Evolutionary conservation across 2,329 filamentous ascomycete genomes (phyloP), one percentile per base, ranked within the genome.

Genomic region (Fusarium nodosum): DNA sequence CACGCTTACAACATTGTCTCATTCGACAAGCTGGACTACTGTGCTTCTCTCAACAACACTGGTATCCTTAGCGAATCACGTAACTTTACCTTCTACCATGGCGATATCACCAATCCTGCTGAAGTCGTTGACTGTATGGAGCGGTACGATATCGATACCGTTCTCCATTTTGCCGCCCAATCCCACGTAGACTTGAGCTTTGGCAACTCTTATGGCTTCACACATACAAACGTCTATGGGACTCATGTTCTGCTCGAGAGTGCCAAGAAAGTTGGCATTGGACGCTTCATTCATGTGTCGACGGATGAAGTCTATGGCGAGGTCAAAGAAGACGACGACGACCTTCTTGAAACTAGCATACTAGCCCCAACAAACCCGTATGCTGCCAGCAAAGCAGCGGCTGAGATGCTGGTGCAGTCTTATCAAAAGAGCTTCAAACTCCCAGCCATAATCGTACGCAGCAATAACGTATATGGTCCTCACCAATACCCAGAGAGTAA

Each of bases 221-320:
- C 91, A 0, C 89, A 90, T 72, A 94, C 90, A 60, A 96, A 95
- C 72, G 92, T 94, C 16, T 91, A 92, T 69, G 93, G 92, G 45
- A 95, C 93, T n/a, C 92, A 95, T 77, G 91, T 93, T 38, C 84
- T 95, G 61, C 82, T 95, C 11, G 93, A 96, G 79, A 90, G 90
- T 74, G 90, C 91, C 51, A 91, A 91, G 77, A 90, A 91, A 77
- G 86, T 91, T 51, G 86, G 86, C 34, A 85, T 95, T 76, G 87
- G 85, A 71, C 86, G 90, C 50, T 95, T 95, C 79, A 90, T 95
- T 74, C 92, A 95, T 78, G 88, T 95, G 67, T 93, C 91, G 12
- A 95, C 93, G 2, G 93, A 96, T 77, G 93, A 95, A 81, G 93
- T 95, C 2, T 95, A 95, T 72, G 93, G 93, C 42, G 92, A 95